phyloP scores from a whole-genome alignment of 192 early-diverging fungal species.

The Coemansia sp. region DNA sequence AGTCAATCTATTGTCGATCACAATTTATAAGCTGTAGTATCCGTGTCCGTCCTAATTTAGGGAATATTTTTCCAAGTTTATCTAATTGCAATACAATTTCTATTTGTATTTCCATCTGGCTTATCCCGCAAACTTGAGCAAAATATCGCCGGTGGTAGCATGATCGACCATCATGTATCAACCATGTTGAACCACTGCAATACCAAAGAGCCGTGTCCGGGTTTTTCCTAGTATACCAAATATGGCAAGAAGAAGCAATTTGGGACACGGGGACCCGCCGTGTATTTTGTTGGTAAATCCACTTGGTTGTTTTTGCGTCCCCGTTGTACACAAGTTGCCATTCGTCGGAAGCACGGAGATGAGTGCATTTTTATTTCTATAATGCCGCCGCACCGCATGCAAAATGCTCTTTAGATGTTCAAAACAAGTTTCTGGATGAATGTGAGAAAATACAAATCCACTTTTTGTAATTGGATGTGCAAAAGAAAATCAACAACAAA shows the following conservation, averaged over 20 bases:
- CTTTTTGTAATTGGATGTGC: not conserved
- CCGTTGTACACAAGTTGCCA: not conserved
- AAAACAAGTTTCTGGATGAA: conserved; percentile 1
- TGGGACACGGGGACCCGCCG: not conserved
- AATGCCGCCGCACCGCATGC: not conserved
- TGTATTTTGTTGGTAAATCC: not conserved
- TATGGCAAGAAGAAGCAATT: not conserved
- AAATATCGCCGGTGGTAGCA: too few relatives aligned
- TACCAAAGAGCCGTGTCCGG: too few relatives aligned
- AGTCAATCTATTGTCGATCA: too few relatives aligned
- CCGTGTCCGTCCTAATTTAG: too few relatives aligned
- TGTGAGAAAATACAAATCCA: conserved; percentile 1
- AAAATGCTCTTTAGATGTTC: not conserved
- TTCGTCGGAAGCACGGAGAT: not conserved
- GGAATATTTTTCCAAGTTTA: too few relatives aligned
- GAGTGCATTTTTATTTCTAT: not conserved
- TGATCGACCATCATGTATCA: too few relatives aligned
- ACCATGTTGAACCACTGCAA: too few relatives aligned
- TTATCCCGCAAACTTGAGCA: too few relatives aligned
- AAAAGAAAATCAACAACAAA: not conserved
- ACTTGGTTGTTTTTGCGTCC: not conserved
- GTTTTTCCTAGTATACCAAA: not conserved
- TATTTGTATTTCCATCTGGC: too few relatives aligned
- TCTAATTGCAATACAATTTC: too few relatives aligned
- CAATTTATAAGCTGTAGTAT: too few relatives aligned